Conservation (phyloP, 2,329 filamentous ascomycete species). For the Fusarium secorum region DNA sequence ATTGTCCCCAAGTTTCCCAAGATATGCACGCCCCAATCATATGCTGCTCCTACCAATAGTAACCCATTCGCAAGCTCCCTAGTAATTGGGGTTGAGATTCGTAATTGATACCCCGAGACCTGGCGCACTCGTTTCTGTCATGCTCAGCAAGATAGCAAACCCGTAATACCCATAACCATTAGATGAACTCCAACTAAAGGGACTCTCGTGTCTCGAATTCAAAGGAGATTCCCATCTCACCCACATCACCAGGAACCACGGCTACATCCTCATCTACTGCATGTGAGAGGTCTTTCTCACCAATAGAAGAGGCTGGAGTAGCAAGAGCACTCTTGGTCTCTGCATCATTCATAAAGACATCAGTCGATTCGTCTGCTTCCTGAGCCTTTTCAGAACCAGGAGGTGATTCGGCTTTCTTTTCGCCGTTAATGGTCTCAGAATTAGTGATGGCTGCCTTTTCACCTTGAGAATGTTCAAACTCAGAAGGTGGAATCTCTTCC, state of each 20-base stretch:
- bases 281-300: neutral
- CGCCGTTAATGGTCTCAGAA: neutral
- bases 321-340: neutral
- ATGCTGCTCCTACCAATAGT: neutral
- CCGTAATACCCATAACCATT: neutral
- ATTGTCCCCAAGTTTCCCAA: neutral
- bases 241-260: neutral
- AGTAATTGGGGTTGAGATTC: neutral
- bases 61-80: neutral
- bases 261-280: no score
- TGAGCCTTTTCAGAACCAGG: neutral
- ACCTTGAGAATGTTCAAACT: neutral
- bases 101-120: neutral
- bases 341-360: neutral
- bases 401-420: neutral
- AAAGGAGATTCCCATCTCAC: neutral
- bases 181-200: neutral
- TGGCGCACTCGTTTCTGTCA: neutral
- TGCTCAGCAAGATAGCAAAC: neutral
- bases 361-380: neutral
- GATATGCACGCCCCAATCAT: neutral
- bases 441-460: neutral
- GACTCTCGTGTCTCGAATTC: slow-evolving; percentile 1
- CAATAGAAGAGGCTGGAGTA: neutral
- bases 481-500: neutral